Evolutionary conservation across 345 rosid species (phyloP).

Genomic region (Cardamine occulta): DNA sequence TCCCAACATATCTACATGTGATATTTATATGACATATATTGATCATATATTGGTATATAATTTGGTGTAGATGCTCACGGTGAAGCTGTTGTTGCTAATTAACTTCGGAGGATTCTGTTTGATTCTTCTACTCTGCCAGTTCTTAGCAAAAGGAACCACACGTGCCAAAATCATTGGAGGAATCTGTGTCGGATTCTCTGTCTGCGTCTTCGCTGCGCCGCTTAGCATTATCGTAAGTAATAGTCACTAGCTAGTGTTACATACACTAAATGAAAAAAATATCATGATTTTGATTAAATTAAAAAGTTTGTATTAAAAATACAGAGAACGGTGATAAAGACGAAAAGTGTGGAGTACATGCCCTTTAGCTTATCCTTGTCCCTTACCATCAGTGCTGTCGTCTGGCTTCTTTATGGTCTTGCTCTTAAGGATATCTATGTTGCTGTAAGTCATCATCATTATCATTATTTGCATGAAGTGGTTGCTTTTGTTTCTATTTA

Average conservation of each 20-base stretch:
- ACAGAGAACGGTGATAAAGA: slow-evolving; percentile 54
- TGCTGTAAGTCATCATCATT: slow-evolving; percentile 47
- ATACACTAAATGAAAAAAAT: background rate
- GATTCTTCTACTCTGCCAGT: slow-evolving; percentile 52
- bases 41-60: background rate
- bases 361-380: slow-evolving; percentile 59
- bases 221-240: slow-evolving; percentile 59
- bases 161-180: slow-evolving; percentile 61
- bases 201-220: slow-evolving; percentile 67
- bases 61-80: slow-evolving; percentile 51
- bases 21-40: background rate
- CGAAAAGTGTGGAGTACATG: slow-evolving; percentile 76
- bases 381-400: slow-evolving; percentile 59
- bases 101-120: slow-evolving; percentile 56
- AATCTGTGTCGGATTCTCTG: slow-evolving; percentile 54
- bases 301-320: background rate
- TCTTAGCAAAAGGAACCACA: slow-evolving; percentile 49
- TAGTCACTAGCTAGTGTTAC: background rate
- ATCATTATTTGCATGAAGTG: slow-evolving; percentile 13
- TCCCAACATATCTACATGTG: background rate
- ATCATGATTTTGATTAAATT: slow-evolving; percentile 1
- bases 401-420: slow-evolving; percentile 63
- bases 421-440: slow-evolving; percentile 52
- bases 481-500: slow-evolving; percentile 42
- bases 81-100: slow-evolving; percentile 54